Evolutionary conservation across 306 rosid species (phyloP).

Genomic region (Cucumis melo): DNA sequence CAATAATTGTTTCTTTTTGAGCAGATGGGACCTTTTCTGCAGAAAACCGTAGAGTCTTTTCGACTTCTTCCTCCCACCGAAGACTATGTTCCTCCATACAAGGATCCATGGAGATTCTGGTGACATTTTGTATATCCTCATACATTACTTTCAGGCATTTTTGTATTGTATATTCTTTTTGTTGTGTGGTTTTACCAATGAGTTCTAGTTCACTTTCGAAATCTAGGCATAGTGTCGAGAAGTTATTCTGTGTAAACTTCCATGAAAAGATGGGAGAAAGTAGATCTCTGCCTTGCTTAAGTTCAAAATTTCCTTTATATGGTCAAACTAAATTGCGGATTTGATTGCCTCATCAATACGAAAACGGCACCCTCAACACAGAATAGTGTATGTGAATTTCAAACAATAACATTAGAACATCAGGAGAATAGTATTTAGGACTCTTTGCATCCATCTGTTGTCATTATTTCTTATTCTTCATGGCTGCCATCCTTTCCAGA

Average conservation of each 20-base stretch:
- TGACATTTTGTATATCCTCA: constrained; percentile 14
- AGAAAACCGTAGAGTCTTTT: constrained; percentile 66
- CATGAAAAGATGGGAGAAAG: not conserved
- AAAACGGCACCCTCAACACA: too few species aligned
- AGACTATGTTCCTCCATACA: constrained; percentile 79
- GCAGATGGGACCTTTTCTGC: constrained; percentile 75
- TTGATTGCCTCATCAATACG: not conserved
- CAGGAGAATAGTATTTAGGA: too few species aligned
- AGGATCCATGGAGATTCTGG: constrained; percentile 99
- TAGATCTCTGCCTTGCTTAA: not conserved
- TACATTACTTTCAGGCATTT: not conserved
- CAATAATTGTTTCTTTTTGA: not conserved
- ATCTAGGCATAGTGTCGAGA: not conserved
- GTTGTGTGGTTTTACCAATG: not conserved
- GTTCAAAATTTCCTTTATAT: not conserved
- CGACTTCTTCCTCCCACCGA: constrained; percentile 69
- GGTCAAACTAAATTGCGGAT: not conserved
- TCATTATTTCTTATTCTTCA: too few species aligned
- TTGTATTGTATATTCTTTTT: not conserved
- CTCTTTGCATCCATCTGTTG: too few species aligned
- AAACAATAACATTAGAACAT: too few species aligned
- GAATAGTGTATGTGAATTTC: too few species aligned
- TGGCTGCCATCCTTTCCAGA: too few species aligned
- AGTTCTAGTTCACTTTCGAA: not conserved
- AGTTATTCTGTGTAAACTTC: not conserved